These are phyloP conservation scores for Aspergillus heteromorphus DNA, from an alignment of 495 filamentous ascomycete genomes.

Conservation along the genomic window DNA sequence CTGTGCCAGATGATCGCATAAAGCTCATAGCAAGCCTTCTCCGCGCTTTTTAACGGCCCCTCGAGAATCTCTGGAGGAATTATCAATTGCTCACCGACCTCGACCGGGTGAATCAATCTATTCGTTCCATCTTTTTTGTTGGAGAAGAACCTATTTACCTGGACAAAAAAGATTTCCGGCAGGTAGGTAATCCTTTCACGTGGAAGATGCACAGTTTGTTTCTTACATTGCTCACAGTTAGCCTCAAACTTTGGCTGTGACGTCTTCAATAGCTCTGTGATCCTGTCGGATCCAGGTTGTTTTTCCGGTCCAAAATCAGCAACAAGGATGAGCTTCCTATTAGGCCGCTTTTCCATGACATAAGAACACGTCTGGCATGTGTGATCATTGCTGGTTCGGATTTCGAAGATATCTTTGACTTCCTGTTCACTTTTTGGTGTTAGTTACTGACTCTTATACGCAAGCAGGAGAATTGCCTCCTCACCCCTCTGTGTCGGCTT, in stretches of 20 bases:
- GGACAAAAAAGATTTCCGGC: slow-evolving; percentile 16
- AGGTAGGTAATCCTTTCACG: not conserved
- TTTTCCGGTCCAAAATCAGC: not conserved
- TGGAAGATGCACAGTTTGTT: not conserved
- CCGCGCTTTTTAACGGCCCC: not conserved
- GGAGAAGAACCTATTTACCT: slow-evolving; percentile 2
- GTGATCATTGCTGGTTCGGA: not conserved
- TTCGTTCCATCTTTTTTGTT: not conserved
- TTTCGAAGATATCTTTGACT: not conserved
- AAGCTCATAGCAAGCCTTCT: slow-evolving; percentile 22
- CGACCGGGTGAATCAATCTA: not conserved
- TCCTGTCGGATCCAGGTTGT: not conserved
- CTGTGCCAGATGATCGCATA: slow-evolving; percentile 25
- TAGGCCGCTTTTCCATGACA: not conserved
- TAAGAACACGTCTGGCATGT: slow-evolving; percentile 1
- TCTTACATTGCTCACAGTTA: slow-evolving; percentile 1
- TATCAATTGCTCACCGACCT: not conserved
- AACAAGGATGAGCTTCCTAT: not conserved
- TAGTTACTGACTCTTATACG: not conserved
- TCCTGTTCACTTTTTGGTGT: not conserved
- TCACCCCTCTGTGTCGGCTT: slow-evolving; percentile 1
- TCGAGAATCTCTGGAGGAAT: slow-evolving; percentile 1
- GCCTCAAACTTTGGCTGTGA: not conserved
- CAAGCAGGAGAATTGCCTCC: not conserved
- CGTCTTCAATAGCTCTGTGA: not conserved